phyloP scores from a whole-genome alignment of 1,284 basidiomycete species.

The Sporisorium exsertum region DNA sequence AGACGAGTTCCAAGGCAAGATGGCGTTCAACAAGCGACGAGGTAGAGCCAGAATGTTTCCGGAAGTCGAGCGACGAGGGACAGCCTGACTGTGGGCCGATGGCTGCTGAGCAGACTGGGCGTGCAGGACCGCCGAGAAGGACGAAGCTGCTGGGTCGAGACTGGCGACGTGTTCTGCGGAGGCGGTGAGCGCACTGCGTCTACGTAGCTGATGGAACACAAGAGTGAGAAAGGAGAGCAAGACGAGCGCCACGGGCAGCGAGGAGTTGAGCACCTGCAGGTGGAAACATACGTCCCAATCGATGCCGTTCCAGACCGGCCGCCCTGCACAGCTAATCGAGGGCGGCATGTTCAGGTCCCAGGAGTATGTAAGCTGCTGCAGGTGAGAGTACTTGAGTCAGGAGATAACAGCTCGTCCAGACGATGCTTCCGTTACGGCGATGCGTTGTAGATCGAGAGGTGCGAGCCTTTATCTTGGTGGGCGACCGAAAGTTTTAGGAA shows the following conservation, averaged over 20 bases:
- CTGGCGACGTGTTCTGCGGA: slow-evolving; percentile 50
- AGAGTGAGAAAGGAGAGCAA: slow-evolving; percentile 38
- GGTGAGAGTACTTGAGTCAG: background rate
- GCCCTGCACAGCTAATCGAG: slow-evolving; percentile 28
- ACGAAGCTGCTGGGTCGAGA: slow-evolving; percentile 54
- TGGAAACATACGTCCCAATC: slow-evolving; percentile 55
- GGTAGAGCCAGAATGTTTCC: slow-evolving; percentile 11
- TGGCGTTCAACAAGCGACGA: slow-evolving; percentile 30
- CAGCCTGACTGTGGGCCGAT: background rate
- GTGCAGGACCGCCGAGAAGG: slow-evolving; percentile 34
- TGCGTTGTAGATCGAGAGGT: background rate
- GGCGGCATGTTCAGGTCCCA: slow-evolving; percentile 14
- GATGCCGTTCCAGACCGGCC: slow-evolving; percentile 39
- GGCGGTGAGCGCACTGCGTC: slow-evolving; percentile 27
- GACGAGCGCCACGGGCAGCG: slow-evolving; percentile 37
- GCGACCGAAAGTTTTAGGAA: background rate
- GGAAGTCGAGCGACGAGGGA: background rate
- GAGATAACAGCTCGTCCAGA: background rate
- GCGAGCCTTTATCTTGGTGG: background rate
- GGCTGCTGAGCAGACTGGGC: slow-evolving; percentile 13
- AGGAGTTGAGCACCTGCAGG: slow-evolving; percentile 44
- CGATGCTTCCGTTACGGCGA: background rate
- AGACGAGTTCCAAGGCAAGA: slow-evolving; percentile 57
- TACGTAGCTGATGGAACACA: slow-evolving; percentile 36
- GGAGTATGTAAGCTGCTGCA: background rate